Evolutionary conservation across 2,329 filamentous ascomycete genomes (phyloP), one percentile per base, ranked within the genome.

Genomic region (Endocalyx cinctus): DNA sequence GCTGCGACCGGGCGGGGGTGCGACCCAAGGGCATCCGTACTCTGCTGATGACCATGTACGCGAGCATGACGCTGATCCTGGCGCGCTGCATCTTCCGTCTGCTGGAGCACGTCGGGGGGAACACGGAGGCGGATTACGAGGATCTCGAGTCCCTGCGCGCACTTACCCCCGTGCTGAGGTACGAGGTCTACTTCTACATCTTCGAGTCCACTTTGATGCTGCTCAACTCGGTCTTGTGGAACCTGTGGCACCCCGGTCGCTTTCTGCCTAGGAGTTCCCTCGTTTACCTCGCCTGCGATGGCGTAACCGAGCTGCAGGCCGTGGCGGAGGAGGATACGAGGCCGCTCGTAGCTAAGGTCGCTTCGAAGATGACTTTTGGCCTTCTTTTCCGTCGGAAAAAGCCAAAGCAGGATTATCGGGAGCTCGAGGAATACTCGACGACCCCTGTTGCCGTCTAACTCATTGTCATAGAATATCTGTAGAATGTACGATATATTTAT

Each of bases 81-180:
- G 43, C 58, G 4, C 63, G 72, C n/a, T 71, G 67, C 42, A 56
- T 72, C 31, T 76, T 64, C 47, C 64, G 72, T 10, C 56, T 69
- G 0, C 52, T 67, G 16, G 70, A 74, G 44, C 70, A 67, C 48
- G 54, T 33, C 14, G 50, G 35, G 48, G 45, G 60, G 13, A 51
- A 59, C 1, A 41, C 50, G n/a, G 51, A 58, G 10, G n/a, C n/a
- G n/a, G 48, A 63, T 7, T 48, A 59, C 5, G 46, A 55, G 11
- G 49, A 52, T 12, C 43, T 51, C 13, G 58, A 58, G 42, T 42
- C 55, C 27, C 33, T 51, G 6, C 22, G n/a, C 12, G 32, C 31
- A 8, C 34, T 64, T 2, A 58, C 51, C n/a, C 59, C 64, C 0
- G 46, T 68, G 1, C 31, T 69, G 17, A 50, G 55, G 5, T 59